A percentile compares a stretch with the other conserved stretches of the same genome.
Evolutionary conservation across 202 grass and related monocot species (phyloP).

Genomic region (Saccharum hybrid): DNA sequence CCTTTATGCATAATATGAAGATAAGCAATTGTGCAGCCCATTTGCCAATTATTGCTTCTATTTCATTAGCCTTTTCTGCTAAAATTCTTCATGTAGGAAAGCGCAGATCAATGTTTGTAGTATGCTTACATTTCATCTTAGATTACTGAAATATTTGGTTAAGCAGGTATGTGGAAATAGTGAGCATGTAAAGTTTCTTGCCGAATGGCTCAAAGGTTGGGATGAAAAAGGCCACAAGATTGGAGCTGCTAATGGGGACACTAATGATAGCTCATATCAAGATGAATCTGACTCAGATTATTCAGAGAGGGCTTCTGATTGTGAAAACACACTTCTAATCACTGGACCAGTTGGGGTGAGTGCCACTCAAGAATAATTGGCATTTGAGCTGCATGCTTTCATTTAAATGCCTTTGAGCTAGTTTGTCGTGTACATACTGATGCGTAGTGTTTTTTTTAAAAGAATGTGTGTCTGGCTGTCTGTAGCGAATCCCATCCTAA

Average conservation of each 20-base stretch:
- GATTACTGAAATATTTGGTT: slow-evolving; percentile 47
- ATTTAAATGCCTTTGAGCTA: slow-evolving; percentile 10
- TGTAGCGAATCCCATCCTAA: slow-evolving; percentile 12
- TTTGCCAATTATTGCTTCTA: slow-evolving; percentile 34
- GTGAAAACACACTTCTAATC: slow-evolving; percentile 82
- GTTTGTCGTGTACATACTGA: neutral
- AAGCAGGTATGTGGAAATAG: slow-evolving; percentile 86
- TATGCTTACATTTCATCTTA: slow-evolving; percentile 38
- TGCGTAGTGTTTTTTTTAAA: neutral
- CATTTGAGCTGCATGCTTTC: slow-evolving; percentile 33
- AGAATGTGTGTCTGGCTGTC: slow-evolving; percentile 5
- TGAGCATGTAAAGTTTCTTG: slow-evolving; percentile 68
- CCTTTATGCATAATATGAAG: slow-evolving; percentile 8
- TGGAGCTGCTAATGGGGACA: slow-evolving; percentile 53
- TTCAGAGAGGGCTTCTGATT: slow-evolving; percentile 54
- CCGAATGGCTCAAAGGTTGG: slow-evolving; percentile 87
- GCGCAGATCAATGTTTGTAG: slow-evolving; percentile 2
- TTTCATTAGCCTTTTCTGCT: slow-evolving; percentile 25
- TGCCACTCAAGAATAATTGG: slow-evolving; percentile 29
- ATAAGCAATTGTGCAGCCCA: neutral
- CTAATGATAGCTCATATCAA: slow-evolving; percentile 55
- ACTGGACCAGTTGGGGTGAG: slow-evolving; percentile 96
- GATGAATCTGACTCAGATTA: slow-evolving; percentile 70
- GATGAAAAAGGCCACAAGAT: slow-evolving; percentile 73
- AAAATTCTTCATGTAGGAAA: slow-evolving; percentile 29